These are phyloP conservation scores for Vitis hybrid DNA, from an alignment of 177 flowering plant genomes.

Conservation along the genomic window DNA sequence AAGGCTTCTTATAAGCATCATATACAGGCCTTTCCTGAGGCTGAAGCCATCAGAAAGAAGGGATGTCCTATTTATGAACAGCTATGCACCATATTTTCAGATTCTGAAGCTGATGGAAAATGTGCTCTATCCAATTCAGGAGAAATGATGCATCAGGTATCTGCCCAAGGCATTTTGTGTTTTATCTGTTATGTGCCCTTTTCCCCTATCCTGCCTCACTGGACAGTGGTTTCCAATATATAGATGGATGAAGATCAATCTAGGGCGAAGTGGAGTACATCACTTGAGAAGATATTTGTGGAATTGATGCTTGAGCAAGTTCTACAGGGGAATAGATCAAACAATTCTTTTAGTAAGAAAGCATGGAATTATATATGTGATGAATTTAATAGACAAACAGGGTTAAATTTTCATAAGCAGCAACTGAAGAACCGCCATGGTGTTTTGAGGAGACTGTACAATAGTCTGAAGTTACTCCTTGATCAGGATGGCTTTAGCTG, in stretches of 20 bases:
- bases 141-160: not conserved
- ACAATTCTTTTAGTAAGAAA: conserved; percentile 2
- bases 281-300: conserved; percentile 1
- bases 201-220: not conserved
- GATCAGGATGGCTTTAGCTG: conserved; percentile 8
- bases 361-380: conserved; percentile 7
- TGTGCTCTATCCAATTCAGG: not conserved
- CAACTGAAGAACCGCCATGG: conserved; percentile 6
- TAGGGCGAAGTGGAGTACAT: conserved; percentile 1
- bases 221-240: not conserved
- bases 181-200: not conserved
- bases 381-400: conserved; percentile 2
- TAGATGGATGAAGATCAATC: conserved; percentile 5
- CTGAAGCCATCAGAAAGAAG: not conserved
- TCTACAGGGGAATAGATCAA: conserved; percentile 6
- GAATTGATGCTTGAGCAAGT: conserved; percentile 7
- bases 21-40: not conserved
- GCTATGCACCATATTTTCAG: not conserved
- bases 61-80: conserved; percentile 1
- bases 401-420: conserved; percentile 2
- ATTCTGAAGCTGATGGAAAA: not conserved
- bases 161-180: not conserved
- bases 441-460: conserved; percentile 4
- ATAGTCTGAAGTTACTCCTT: conserved; percentile 1
- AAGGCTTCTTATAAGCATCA: not conserved